phyloP scores from a whole-genome alignment of 768 basidiomycete genomes.

The Mycena galericulata region DNA sequence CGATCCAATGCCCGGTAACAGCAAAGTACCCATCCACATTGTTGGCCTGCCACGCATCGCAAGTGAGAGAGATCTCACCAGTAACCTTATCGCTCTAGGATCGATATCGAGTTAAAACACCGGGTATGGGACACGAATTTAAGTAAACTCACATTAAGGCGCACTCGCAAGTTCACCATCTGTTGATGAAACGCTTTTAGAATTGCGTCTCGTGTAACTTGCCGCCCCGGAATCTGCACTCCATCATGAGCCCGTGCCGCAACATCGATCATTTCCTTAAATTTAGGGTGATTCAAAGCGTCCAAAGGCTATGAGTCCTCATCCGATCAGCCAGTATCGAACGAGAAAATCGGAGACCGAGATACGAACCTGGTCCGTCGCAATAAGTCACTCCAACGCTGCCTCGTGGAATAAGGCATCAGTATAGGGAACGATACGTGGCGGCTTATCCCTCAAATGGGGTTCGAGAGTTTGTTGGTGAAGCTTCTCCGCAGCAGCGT shows the following conservation, averaged over 20 bases:
- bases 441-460: not conserved
- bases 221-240: conserved; percentile 40
- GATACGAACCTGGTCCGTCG: too few relatives aligned
- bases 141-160: not conserved
- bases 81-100: conserved; percentile 12
- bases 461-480: not conserved
- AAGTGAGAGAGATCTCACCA: conserved; percentile 46
- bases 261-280: conserved; percentile 43
- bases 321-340: too few relatives aligned
- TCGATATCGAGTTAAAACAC: not conserved
- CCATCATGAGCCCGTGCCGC: conserved; percentile 45
- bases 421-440: not conserved
- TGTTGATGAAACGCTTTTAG: not conserved
- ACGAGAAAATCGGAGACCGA: too few relatives aligned
- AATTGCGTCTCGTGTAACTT: not conserved
- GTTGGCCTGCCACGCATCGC: conserved; percentile 54
- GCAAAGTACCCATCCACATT: conserved; percentile 53
- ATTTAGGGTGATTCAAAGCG: not conserved
- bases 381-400: not conserved
- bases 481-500: not conserved
- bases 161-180: not conserved
- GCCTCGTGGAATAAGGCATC: not conserved
- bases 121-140: too few relatives aligned
- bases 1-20: conserved; percentile 53
- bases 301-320: not conserved